Conservation (phyloP, 208 protist genomes). For the Leishmania amazonensis region DNA sequence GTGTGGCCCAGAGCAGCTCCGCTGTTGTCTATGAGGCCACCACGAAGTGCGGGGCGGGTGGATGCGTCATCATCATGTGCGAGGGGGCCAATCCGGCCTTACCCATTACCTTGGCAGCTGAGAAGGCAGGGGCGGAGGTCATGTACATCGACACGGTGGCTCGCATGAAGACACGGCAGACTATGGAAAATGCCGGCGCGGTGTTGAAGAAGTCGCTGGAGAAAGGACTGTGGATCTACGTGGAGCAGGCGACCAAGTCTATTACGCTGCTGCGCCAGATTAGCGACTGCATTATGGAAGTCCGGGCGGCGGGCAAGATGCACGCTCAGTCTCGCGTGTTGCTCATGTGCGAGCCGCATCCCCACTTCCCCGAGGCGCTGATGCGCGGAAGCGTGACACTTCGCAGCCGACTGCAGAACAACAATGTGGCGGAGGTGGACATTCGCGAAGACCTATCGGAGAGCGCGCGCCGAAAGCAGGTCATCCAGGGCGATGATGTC, state of each 20-base stretch:
- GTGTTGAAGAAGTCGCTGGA: conserved; percentile 79
- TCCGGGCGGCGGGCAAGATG: conserved; percentile 47
- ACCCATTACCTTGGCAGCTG: conserved; percentile 72
- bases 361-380: conserved; percentile 85
- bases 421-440: conserved; percentile 61
- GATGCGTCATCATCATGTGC: conserved; percentile 87
- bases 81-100: conserved; percentile 85
- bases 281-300: conserved; percentile 74
- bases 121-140: conserved; percentile 61
- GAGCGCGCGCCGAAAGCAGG: conserved; percentile 48
- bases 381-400: conserved; percentile 80
- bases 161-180: conserved; percentile 87
- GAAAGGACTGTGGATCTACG: conserved; percentile 89
- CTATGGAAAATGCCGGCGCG: conserved; percentile 69
- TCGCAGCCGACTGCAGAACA: conserved; percentile 70
- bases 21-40: conserved; percentile 67
- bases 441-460: conserved; percentile 69
- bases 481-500: conserved; percentile 61
- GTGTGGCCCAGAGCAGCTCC: conserved; percentile 50
- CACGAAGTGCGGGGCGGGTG: conserved; percentile 45
- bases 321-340: conserved; percentile 68
- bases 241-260: conserved; percentile 91
- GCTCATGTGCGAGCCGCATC: conserved; percentile 92
- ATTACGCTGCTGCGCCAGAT: conserved; percentile 85
- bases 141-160: conserved; percentile 91